These are phyloP conservation scores for Agaricus sinodeliciosus DNA, from an alignment of 768 basidiomycete genomes.

Conservation along the genomic window DNA sequence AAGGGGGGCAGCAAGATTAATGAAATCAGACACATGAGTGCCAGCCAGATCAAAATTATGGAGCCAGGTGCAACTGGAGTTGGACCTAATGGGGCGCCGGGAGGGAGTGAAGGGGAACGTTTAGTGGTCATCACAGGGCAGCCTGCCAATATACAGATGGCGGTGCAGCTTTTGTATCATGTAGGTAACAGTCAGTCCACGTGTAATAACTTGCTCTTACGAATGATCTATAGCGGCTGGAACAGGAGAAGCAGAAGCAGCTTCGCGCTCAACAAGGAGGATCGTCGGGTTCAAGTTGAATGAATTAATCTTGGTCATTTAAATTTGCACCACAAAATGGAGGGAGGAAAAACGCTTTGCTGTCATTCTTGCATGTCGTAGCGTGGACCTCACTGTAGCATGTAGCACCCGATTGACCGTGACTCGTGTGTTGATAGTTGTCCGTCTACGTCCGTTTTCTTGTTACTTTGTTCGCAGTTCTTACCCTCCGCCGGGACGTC, in stretches of 20 bases:
- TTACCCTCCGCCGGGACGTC: not conserved
- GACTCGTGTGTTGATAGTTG: constrained; percentile 9
- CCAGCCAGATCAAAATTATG: constrained; percentile 97
- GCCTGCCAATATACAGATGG: constrained; percentile 92
- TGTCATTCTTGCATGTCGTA: not conserved
- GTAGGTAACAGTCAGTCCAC: constrained; percentile 33
- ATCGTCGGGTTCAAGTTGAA: constrained; percentile 6
- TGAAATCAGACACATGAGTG: constrained; percentile 93
- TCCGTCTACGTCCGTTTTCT: not conserved
- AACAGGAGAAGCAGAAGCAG: constrained; percentile 89
- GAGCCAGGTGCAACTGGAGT: constrained; percentile 83
- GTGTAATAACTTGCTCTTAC: not conserved
- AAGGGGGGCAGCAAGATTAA: constrained; percentile 99
- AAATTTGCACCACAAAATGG: not conserved
- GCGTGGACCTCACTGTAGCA: not conserved
- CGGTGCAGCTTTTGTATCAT: constrained; percentile 85
- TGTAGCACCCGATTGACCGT: constrained; percentile 1
- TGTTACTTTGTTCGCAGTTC: not conserved
- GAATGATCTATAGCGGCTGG: constrained; percentile 51
- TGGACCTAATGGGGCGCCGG: constrained; percentile 60
- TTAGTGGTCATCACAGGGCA: constrained; percentile 97
- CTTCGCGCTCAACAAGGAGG: constrained; percentile 31
- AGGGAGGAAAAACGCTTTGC: not conserved
- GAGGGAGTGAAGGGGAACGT: constrained; percentile 80
- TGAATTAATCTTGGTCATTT: not conserved